phyloP scores from a whole-genome alignment of 2,329 filamentous ascomycete species.

The Colletotrichum tropicale region DNA sequence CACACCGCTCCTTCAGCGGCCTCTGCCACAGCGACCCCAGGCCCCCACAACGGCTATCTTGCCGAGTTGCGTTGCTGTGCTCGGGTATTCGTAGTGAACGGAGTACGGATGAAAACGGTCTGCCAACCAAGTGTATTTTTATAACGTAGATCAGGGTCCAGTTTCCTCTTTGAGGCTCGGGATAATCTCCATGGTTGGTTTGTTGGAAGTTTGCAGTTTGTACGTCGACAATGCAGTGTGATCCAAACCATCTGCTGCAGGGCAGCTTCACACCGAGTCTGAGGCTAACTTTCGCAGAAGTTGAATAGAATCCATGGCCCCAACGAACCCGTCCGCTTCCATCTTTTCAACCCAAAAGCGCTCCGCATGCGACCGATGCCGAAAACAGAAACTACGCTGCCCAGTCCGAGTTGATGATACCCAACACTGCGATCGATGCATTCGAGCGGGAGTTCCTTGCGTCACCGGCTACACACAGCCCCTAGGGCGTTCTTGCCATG shows the following conservation, averaged over 20 bases:
- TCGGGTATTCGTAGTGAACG: not conserved
- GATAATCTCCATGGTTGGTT: not conserved
- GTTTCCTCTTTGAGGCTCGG: not conserved
- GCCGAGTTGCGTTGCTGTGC: not conserved
- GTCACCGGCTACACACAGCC: not conserved
- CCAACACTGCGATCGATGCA: not conserved
- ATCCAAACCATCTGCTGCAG: not conserved
- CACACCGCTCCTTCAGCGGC: not conserved
- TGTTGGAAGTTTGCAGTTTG: not conserved
- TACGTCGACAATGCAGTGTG: not conserved
- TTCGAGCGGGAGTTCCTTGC: not conserved
- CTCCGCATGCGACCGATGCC: not conserved
- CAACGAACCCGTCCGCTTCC: not conserved
- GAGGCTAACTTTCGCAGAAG: not conserved
- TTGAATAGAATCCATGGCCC: not conserved
- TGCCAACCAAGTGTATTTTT: not conserved
- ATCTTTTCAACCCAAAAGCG: not conserved
- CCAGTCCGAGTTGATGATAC: not conserved
- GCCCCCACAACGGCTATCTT: not conserved
- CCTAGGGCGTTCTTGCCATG: not conserved
- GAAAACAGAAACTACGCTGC: not conserved
- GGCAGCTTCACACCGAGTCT: not conserved
- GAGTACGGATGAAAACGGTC: not conserved
- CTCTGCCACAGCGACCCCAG: not conserved
- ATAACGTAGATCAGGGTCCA: not conserved